A percentile compares a stretch with the other conserved stretches of the same genome.
These are phyloP conservation scores for Nemania bipapillata DNA, from an alignment of 2,329 filamentous ascomycete genomes.

Conservation along the genomic window DNA sequence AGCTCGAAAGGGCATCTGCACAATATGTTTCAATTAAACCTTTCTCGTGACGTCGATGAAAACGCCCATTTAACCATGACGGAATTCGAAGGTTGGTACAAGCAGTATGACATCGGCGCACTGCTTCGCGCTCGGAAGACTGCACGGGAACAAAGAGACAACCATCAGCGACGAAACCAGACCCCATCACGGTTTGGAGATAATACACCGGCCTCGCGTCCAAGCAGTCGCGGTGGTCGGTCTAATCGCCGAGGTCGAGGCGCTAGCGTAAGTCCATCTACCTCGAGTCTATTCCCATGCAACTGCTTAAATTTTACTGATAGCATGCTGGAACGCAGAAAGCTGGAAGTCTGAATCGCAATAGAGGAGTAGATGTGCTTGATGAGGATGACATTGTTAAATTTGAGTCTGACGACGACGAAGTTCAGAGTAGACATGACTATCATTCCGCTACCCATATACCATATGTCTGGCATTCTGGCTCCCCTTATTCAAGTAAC, in stretches of 20 bases:
- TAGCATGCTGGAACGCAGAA: constrained; percentile 12
- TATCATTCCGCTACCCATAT: constrained; percentile 12
- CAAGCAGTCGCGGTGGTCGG: constrained; percentile 33
- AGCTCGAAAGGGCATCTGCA: constrained; percentile 92
- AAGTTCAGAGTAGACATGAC: constrained; percentile 26
- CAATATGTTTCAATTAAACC: constrained; percentile 81
- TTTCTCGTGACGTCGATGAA: constrained; percentile 75
- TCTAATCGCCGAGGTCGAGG: constrained; percentile 38
- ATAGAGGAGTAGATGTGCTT: constrained; percentile 1
- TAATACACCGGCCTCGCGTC: constrained; percentile 43
- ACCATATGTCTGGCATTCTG: constrained; percentile 29
- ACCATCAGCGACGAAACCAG: constrained; percentile 47
- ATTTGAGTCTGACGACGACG: constrained; percentile 40
- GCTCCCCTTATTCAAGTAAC: constrained; percentile 15
- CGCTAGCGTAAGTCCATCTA: constrained; percentile 37
- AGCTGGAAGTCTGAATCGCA: neutral
- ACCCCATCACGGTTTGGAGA: constrained; percentile 41
- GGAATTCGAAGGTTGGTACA: constrained; percentile 82
- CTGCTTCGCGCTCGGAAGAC: constrained; percentile 82
- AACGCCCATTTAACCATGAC: constrained; percentile 71
- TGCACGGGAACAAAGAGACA: constrained; percentile 73
- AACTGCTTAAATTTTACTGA: constrained; percentile 4
- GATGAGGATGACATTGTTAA: constrained; percentile 39
- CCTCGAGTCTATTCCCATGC: neutral
- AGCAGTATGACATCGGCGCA: constrained; percentile 73